These are phyloP conservation scores for Staphylotrichum longicolle DNA, from an alignment of 495 filamentous ascomycete species.

Conservation along the genomic window DNA sequence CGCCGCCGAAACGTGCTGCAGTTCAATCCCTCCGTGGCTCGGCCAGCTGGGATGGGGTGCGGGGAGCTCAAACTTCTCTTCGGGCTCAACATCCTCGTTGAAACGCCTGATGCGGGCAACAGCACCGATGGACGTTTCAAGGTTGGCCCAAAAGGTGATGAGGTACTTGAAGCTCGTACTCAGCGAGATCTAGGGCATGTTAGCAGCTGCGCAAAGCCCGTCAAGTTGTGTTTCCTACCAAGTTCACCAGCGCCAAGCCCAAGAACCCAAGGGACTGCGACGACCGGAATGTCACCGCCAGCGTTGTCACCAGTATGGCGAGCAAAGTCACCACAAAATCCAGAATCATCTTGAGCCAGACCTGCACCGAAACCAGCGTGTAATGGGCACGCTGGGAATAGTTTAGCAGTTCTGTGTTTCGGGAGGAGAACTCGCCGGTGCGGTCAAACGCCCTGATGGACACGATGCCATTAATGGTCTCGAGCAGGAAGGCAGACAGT, in stretches of 20 bases:
- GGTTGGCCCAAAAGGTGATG: conserved; percentile 38
- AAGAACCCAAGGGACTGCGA: conserved; percentile 33
- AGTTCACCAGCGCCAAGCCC: conserved; percentile 26
- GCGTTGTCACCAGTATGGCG: conserved; percentile 39
- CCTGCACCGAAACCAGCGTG: conserved; percentile 47
- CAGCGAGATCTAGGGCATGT: conserved; percentile 24
- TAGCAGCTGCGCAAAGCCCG: background rate
- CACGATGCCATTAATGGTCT: conserved; percentile 44
- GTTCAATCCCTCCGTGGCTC: conserved; percentile 47
- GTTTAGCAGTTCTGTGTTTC: conserved; percentile 51
- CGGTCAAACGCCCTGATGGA: conserved; percentile 51
- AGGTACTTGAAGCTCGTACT: conserved; percentile 28
- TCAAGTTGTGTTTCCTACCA: background rate
- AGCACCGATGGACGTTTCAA: conserved; percentile 46
- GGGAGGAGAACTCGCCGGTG: conserved; percentile 30
- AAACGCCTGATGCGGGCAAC: conserved; percentile 58
- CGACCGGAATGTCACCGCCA: conserved; percentile 40
- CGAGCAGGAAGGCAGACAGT: conserved; percentile 41
- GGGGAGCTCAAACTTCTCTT: conserved; percentile 5
- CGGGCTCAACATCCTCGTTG: conserved; percentile 48
- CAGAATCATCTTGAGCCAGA: conserved; percentile 50
- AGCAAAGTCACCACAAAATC: conserved; percentile 45
- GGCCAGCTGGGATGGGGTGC: conserved; percentile 33
- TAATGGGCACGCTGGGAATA: conserved; percentile 46
- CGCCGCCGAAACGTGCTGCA: conserved; percentile 40